A percentile compares a stretch with the other conserved stretches of the same genome.
Evolutionary conservation across 441 rosid genomes (phyloP).

Genomic region (Pelargonium fulgidum): DNA sequence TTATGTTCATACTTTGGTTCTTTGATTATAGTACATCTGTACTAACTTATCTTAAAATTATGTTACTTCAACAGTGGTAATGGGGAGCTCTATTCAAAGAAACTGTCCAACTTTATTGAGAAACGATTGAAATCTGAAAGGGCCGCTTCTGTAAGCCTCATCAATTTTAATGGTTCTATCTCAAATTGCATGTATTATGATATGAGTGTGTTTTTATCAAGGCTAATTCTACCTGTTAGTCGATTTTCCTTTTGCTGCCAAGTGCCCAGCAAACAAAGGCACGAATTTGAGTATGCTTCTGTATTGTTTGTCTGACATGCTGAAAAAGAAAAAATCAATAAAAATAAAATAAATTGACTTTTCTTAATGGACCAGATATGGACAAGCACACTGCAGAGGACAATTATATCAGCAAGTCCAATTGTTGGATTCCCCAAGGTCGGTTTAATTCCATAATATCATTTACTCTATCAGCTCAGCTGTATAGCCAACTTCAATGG

Average conservation of each 20-base stretch:
- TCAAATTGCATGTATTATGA: conserved; percentile 12
- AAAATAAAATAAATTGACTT: background rate
- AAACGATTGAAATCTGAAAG: conserved; percentile 91
- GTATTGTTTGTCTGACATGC: background rate
- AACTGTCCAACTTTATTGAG: conserved; percentile 85
- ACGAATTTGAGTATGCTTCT: background rate
- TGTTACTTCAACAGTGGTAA: conserved; percentile 50
- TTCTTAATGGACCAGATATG: conserved; percentile 55
- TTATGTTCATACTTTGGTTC: background rate
- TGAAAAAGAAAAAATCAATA: background rate
- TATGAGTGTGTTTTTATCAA: background rate
- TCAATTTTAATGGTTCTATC: conserved; percentile 11
- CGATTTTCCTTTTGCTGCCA: background rate
- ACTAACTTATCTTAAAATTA: background rate
- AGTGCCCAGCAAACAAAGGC: background rate
- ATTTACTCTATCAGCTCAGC: background rate
- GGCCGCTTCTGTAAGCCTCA: conserved; percentile 87
- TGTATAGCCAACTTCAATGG: conserved; percentile 9
- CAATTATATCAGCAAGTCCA: conserved; percentile 80
- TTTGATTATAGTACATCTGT: background rate
- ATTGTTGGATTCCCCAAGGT: conserved; percentile 98
- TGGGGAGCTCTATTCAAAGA: conserved; percentile 83
- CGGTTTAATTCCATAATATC: conserved; percentile 20
- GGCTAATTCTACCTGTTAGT: background rate
- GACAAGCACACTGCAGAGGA: conserved; percentile 97